Conservation (phyloP, 768 basidiomycete species). For the Suillus variegatus region DNA sequence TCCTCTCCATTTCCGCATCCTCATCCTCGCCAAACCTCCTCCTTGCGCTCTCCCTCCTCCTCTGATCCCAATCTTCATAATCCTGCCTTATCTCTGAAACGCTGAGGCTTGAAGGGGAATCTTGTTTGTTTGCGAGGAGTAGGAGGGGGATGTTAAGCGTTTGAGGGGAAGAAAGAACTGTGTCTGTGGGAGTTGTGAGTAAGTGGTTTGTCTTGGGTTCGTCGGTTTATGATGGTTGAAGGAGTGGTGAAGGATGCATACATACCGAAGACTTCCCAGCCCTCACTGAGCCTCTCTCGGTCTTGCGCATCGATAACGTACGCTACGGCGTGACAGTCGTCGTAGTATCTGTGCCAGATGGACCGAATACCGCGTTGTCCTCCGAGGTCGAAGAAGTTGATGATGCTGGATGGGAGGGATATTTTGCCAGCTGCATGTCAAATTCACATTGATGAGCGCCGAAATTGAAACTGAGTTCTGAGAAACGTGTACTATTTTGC, state of each 20-base stretch:
- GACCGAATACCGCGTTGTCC: slow-evolving; percentile 92
- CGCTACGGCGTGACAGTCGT: slow-evolving; percentile 95
- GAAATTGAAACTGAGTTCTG: background rate
- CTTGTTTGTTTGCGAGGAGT: slow-evolving; percentile 96
- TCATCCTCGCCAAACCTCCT: slow-evolving; percentile 49
- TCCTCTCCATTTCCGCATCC: slow-evolving; percentile 44
- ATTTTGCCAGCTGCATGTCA: slow-evolving; percentile 79
- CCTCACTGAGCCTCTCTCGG: slow-evolving; percentile 84
- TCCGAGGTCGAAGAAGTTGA: slow-evolving; percentile 89
- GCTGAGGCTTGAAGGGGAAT: slow-evolving; percentile 74
- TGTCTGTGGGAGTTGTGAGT: slow-evolving; percentile 47
- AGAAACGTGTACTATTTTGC: slow-evolving; percentile 79
- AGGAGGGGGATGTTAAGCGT: slow-evolving; percentile 89
- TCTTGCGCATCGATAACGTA: slow-evolving; percentile 96
- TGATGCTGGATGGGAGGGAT: slow-evolving; percentile 86
- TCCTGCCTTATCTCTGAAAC: slow-evolving; percentile 90
- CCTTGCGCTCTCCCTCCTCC: slow-evolving; percentile 68
- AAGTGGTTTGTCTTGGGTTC: slow-evolving; percentile 3
- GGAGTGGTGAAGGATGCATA: slow-evolving; percentile 8
- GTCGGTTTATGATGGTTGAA: slow-evolving; percentile 13
- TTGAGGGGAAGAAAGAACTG: slow-evolving; percentile 85
- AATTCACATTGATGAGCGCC: background rate
- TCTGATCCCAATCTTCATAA: slow-evolving; percentile 85
- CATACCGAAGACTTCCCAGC: slow-evolving; percentile 97
- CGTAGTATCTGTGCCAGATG: slow-evolving; percentile 95